Conservation (phyloP, 371 early-diverging fungal genomes). For the Rhizopus sp. region DNA sequence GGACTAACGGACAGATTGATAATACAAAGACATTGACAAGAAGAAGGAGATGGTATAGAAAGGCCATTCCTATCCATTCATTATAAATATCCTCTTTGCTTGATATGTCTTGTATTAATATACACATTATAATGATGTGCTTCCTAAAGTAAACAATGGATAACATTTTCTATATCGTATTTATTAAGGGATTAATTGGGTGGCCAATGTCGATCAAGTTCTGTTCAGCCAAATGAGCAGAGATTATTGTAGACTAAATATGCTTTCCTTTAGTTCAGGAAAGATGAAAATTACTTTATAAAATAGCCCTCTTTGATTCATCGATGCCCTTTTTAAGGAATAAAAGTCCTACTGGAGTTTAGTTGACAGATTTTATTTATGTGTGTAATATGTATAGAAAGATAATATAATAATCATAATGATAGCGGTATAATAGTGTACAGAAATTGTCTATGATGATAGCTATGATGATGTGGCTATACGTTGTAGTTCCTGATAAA, state of each 20-base stretch:
- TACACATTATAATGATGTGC: no score
- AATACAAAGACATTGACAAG: conserved; percentile 21
- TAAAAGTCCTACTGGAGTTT: no score
- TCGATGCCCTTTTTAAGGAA: no score
- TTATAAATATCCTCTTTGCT: background rate
- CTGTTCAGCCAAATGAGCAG: no score
- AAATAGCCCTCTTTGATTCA: no score
- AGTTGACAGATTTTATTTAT: no score
- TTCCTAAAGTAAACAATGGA: no score
- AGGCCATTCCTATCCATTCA: conserved; percentile 15
- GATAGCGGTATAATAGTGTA: conserved; percentile 27
- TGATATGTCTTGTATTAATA: background rate
- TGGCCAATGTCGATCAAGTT: no score
- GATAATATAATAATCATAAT: conserved; percentile 13
- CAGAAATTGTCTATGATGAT: conserved; percentile 13
- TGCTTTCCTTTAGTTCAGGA: no score
- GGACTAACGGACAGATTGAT: conserved; percentile 6
- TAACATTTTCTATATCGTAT: background rate
- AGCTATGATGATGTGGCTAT: conserved; percentile 28
- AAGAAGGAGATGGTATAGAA: conserved; percentile 33
- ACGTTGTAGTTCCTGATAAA: conserved; percentile 37
- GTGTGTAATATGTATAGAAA: background rate
- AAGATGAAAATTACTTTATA: no score
- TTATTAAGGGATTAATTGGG: background rate
- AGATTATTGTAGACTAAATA: no score